Conservation (phyloP, 208 protist species). For the Leishmania amazonensis region DNA sequence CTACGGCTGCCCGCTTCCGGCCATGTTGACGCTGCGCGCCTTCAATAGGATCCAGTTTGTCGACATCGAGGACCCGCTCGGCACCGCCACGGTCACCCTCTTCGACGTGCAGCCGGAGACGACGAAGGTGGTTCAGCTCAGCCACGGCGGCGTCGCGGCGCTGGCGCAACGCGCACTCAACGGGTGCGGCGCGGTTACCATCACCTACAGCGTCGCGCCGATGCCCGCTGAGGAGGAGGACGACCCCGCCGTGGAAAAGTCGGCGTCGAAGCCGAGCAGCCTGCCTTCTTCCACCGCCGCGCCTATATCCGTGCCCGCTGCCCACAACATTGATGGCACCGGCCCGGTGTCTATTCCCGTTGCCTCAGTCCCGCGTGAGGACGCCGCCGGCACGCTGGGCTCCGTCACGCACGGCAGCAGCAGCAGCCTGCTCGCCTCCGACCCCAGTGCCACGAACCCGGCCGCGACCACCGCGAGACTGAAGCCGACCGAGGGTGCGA, state of each 20-base stretch:
- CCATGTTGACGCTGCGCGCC: constrained; percentile 62
- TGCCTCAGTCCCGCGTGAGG: constrained; percentile 8
- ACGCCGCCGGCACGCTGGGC: constrained; percentile 17
- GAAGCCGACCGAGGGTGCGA: constrained; percentile 18
- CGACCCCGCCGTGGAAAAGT: neutral
- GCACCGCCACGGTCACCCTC: constrained; percentile 73
- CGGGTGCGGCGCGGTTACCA: constrained; percentile 53
- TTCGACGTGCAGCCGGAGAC: constrained; percentile 38
- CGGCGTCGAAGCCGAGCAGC: neutral
- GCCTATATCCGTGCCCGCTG: constrained; percentile 27
- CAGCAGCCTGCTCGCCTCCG: constrained; percentile 12
- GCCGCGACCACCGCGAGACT: constrained; percentile 25
- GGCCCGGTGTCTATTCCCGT: constrained; percentile 19
- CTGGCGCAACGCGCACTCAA: constrained; percentile 54
- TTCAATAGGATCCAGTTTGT: constrained; percentile 58
- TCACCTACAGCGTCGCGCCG: constrained; percentile 54
- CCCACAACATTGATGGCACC: constrained; percentile 31
- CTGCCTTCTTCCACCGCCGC: constrained; percentile 9
- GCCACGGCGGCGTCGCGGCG: constrained; percentile 63
- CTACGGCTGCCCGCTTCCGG: constrained; percentile 57
- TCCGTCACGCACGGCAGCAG: neutral
- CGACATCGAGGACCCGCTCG: constrained; percentile 71
- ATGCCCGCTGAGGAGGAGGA: constrained; percentile 8
- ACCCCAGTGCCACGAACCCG: constrained; percentile 27
- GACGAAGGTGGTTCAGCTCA: constrained; percentile 50